Conservation (phyloP, 2,329 filamentous ascomycete species). For the Talaromyces sp. region DNA sequence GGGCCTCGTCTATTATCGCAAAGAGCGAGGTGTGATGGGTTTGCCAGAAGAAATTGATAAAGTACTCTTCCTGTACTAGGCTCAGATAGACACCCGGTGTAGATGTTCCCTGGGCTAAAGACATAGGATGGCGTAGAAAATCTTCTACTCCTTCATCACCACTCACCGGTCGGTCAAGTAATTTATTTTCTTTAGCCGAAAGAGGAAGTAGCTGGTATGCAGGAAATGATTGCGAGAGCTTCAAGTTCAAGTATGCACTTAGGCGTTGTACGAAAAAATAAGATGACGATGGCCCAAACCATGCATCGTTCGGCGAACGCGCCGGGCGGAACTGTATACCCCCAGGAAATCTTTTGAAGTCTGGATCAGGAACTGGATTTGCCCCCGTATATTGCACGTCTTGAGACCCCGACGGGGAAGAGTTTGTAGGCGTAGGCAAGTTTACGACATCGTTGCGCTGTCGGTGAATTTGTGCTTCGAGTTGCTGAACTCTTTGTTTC, state of each 20-base stretch:
- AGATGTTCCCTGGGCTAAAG: neutral
- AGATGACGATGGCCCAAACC: constrained; percentile 12
- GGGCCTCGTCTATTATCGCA: constrained; percentile 7
- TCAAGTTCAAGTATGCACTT: neutral
- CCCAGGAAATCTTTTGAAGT: neutral
- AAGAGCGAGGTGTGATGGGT: constrained; percentile 1
- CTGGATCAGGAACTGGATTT: neutral
- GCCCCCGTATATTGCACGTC: neutral
- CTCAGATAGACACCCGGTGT: constrained; percentile 1
- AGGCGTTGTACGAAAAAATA: constrained; percentile 10
- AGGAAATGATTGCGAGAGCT: neutral
- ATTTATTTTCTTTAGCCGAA: neutral
- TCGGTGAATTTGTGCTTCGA: constrained; percentile 7
- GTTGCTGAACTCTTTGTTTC: constrained; percentile 13
- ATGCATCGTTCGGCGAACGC: constrained; percentile 8
- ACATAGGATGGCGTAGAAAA: neutral
- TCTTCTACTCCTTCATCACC: neutral
- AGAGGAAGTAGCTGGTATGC: constrained; percentile 2
- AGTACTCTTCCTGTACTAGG: constrained; percentile 9
- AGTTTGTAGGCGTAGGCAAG: neutral
- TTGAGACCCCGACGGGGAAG: neutral
- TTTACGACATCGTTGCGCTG: neutral
- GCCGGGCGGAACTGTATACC: constrained; percentile 6
- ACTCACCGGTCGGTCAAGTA: constrained; percentile 1
- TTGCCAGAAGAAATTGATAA: constrained; percentile 12